Percentiles rank a stretch among this genome's conserved stretches.
Conservation (phyloP, 1,139 yeast genomes). For the Spathaspora sp. region DNA sequence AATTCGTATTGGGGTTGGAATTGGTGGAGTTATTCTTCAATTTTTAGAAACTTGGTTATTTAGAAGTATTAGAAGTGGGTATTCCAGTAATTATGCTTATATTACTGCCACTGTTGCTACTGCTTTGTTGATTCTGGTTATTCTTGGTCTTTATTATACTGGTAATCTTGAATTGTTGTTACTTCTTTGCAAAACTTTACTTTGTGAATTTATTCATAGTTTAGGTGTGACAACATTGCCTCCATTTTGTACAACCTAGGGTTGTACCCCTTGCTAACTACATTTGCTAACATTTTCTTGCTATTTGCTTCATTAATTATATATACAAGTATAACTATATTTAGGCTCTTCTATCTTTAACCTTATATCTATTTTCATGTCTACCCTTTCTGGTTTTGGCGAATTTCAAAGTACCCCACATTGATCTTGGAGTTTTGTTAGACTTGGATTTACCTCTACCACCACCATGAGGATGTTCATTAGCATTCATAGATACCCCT, state of each 20-base stretch:
- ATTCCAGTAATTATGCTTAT: conserved; percentile 9
- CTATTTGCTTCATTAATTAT: conserved; percentile 2
- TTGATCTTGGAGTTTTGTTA: conserved; percentile 88
- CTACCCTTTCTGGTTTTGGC: conserved; percentile 93
- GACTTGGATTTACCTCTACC: conserved; percentile 99
- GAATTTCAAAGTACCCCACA: conserved; percentile 97
- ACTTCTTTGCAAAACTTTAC: conserved; percentile 10
- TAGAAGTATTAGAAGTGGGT: conserved; percentile 8
- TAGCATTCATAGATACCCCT: conserved; percentile 98
- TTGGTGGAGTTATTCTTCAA: not conserved
- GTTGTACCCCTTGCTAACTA: not conserved
- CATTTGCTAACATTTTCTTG: not conserved
- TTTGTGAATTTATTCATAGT: conserved; percentile 18
- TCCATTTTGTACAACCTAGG: conserved; percentile 11
- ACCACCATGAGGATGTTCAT: conserved; percentile 99
- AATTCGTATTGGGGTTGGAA: not conserved
- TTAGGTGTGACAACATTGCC: conserved; percentile 7
- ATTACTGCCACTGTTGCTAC: conserved; percentile 11
- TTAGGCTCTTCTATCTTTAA: conserved; percentile 76
- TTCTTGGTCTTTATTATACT: conserved; percentile 16
- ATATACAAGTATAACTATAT: not conserved
- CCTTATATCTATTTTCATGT: conserved; percentile 77
- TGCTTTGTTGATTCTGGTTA: conserved; percentile 9
- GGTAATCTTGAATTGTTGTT: conserved; percentile 17
- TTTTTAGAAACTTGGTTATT: conserved; percentile 11